Base-by-base conservation (phyloP, 371 early-diverging fungal species). In the Mucor circinelloides region DNA sequence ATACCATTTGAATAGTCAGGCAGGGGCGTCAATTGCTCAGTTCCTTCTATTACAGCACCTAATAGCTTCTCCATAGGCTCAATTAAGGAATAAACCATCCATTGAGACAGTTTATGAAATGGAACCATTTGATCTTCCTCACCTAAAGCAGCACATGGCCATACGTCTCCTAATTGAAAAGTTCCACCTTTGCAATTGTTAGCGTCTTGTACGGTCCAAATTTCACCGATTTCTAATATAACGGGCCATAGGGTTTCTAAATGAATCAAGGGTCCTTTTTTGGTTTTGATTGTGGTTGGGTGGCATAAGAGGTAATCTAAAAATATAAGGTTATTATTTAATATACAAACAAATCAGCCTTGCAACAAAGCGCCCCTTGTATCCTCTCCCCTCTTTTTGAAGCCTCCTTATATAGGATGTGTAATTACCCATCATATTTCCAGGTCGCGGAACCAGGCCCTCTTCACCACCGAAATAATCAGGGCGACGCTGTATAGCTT, bases 41-140 rank as follows among this genome's bases (percentile, higher is more conserved):
- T 81, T 15, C 90, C 91, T 59, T 80, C 81, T 64, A 96, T 88
- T 3, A 71, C 82, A 28, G 94, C 79, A 30, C 83, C 83, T 21
- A 89, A 70, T 30, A 92, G 69, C 44, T 83, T 86, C 56, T 85
- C 84, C 62, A 96, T 78, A 0, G 94, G 93, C 58, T 96, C 97
- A 75, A 95, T 87, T 52, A 96, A 79, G 0, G 95, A 95, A 77
- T 95, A 96, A 25, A 94, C 91, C 44, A 97, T 87, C 97, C 97
- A 97, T 76, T 96, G 95, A 5, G 95, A 92, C 56, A 97, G 82
- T 63, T 94, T 95, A 77, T 97, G 96, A 80, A 96, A 96, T 12
- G 93, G 77, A 8, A 95, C 90, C 38, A 87, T 77, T 31, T 81
- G 77, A 6, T 75, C 60, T 10, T 28, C 28, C 3, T 58, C 61